These are phyloP conservation scores for Calvatia gigantea DNA, from an alignment of 768 basidiomycete genomes.

Conservation along the genomic window DNA sequence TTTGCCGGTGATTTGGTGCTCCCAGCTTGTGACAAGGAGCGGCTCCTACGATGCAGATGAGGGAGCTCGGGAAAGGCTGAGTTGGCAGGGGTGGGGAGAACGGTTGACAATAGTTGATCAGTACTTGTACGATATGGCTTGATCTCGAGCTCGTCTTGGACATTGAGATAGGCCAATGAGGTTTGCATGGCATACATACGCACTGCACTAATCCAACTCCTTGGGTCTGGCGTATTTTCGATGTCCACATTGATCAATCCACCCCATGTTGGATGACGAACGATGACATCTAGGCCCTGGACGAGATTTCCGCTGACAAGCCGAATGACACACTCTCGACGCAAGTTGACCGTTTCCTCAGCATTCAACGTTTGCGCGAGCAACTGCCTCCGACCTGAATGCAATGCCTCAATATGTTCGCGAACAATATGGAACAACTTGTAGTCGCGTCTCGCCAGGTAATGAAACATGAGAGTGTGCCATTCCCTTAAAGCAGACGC, in stretches of 20 bases:
- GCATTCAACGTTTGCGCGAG: constrained; percentile 82
- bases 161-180: constrained; percentile 72
- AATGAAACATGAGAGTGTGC: constrained; percentile 89
- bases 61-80: constrained; percentile 68
- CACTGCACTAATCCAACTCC: constrained; percentile 86
- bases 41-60: constrained; percentile 32
- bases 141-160: constrained; percentile 36
- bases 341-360: constrained; percentile 80
- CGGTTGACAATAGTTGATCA: constrained; percentile 42
- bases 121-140: constrained; percentile 40
- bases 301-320: constrained; percentile 89
- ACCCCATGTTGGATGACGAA: constrained; percentile 92
- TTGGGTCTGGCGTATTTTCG: constrained; percentile 74
- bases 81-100: constrained; percentile 59
- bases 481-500: constrained; percentile 95
- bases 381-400: constrained; percentile 88
- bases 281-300: constrained; percentile 92
- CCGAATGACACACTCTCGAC: constrained; percentile 82
- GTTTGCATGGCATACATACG: constrained; percentile 92
- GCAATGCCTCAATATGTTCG: constrained; percentile 87
- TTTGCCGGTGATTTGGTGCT: constrained; percentile 24
- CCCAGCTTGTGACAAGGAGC: constrained; percentile 35
- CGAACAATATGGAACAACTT: constrained; percentile 81
- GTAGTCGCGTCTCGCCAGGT: constrained; percentile 88
- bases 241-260: constrained; percentile 88